Percentiles rank a stretch among this genome's conserved stretches.
Conservation (phyloP, 2,329 filamentous ascomycete species). For the Colletotrichum cuscutae region DNA sequence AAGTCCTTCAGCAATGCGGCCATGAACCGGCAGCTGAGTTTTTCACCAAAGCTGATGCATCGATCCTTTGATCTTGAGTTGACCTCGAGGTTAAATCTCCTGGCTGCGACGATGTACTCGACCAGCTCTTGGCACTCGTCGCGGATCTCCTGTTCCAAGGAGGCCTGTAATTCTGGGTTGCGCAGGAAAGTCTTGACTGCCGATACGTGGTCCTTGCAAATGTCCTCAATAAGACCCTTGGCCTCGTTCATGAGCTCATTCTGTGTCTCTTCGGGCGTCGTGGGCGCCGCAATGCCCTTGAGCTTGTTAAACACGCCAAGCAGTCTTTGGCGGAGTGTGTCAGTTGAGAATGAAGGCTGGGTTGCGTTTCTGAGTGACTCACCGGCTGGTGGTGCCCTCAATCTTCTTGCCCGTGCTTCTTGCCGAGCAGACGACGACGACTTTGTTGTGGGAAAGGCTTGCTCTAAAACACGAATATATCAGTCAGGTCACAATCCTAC, state of each 20-base stretch:
- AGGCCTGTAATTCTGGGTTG: conserved; percentile 64
- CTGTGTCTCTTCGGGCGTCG: conserved; percentile 63
- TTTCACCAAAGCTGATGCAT: conserved; percentile 95
- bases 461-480: conserved; percentile 52
- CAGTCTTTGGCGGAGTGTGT: conserved; percentile 50
- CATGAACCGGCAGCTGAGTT: conserved; percentile 94
- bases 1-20: conserved; percentile 82
- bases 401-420: conserved; percentile 94
- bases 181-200: conserved; percentile 74
- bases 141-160: conserved; percentile 74
- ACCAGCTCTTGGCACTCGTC: conserved; percentile 83
- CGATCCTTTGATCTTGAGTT: conserved; percentile 84
- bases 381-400: conserved; percentile 95
- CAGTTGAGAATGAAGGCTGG: conserved; percentile 1
- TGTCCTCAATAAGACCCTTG: conserved; percentile 79
- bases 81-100: conserved; percentile 77
- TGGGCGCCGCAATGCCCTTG: conserved; percentile 62
- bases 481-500: conserved; percentile 27
- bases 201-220: conserved; percentile 82
- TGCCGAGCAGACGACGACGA: conserved; percentile 95
- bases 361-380: conserved; percentile 53
- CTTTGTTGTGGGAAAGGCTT: conserved; percentile 73
- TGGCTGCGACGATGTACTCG: conserved; percentile 75
- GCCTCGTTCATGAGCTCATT: conserved; percentile 70
- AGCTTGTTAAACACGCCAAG: conserved; percentile 70